Evolutionary conservation across 1,284 basidiomycete species (phyloP).

Genomic region (Melanopsichium pennsylvanicum): DNA sequence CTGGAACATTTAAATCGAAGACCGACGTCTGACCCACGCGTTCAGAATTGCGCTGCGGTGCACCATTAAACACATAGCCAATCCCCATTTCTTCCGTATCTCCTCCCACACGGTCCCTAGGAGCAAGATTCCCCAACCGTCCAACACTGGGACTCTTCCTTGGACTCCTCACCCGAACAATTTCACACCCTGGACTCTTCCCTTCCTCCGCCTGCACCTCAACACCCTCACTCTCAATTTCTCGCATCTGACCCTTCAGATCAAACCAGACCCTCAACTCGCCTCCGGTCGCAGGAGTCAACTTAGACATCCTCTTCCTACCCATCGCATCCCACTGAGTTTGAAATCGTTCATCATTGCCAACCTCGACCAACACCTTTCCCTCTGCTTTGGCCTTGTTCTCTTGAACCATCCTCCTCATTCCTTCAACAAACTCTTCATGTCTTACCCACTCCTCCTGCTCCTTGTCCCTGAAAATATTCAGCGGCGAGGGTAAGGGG

Average conservation of each 20-base stretch:
- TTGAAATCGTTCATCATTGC: conserved; percentile 2
- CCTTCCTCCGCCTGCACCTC: neutral
- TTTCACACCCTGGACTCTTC: conserved; percentile 1
- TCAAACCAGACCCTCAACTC: conserved; percentile 9
- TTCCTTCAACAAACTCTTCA: conserved; percentile 9
- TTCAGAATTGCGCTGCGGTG: too few relatives aligned
- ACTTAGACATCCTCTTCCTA: conserved; percentile 1
- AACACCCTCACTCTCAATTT: too few relatives aligned
- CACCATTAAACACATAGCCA: too few relatives aligned
- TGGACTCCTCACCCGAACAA: conserved; percentile 4
- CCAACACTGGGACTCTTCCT: conserved; percentile 2
- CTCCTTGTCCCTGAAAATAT: conserved; percentile 15
- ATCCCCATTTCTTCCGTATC: too few relatives aligned
- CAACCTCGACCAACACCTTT: conserved; percentile 14
- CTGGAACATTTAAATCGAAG: too few relatives aligned
- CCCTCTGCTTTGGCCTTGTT: conserved; percentile 16
- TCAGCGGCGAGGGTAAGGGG: conserved; percentile 7
- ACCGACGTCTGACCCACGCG: too few relatives aligned
- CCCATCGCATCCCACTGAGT: conserved; percentile 16
- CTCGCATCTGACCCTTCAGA: too few relatives aligned
- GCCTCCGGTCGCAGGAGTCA: conserved; percentile 10
- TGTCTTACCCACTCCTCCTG: conserved; percentile 16
- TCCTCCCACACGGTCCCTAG: too few relatives aligned
- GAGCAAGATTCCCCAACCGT: too few relatives aligned
- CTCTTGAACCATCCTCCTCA: conserved; percentile 5